A percentile compares a stretch with the other conserved stretches of the same genome.
Evolutionary conservation across 345 rosid species (phyloP).

Genomic region (Hibiscus tridactylites): DNA sequence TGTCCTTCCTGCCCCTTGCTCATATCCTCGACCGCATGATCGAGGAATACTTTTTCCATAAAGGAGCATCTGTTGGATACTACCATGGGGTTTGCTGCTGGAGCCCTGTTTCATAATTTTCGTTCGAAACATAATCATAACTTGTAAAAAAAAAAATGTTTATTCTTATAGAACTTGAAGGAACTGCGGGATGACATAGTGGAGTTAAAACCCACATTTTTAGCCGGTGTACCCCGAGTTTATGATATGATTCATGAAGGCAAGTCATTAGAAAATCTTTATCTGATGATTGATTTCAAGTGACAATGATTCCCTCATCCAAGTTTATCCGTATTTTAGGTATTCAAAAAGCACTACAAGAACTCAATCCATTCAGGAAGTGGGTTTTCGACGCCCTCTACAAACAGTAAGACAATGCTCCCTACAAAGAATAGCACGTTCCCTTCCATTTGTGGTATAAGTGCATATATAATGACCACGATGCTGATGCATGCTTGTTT

Average conservation of each 20-base stretch:
- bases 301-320: not conserved
- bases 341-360: constrained; percentile 53
- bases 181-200: constrained; percentile 72
- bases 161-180: constrained; percentile 54
- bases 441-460: not conserved
- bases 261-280: constrained; percentile 13
- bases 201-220: constrained; percentile 81
- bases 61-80: constrained; percentile 93
- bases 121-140: not conserved
- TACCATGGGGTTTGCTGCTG: constrained; percentile 73
- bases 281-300: constrained; percentile 3
- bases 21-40: constrained; percentile 80
- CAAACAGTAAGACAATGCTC: constrained; percentile 44
- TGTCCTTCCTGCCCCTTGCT: constrained; percentile 91
- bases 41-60: constrained; percentile 78
- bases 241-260: constrained; percentile 86
- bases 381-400: constrained; percentile 60
- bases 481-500: constrained; percentile 7
- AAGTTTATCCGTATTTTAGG: constrained; percentile 25
- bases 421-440: not conserved
- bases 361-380: constrained; percentile 67
- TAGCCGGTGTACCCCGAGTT: constrained; percentile 94
- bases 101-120: not conserved
- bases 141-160: not conserved
- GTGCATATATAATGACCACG: not conserved